Evolutionary conservation across 2,329 filamentous ascomycete species (phyloP).

Genomic region (Polychaeton citri): DNA sequence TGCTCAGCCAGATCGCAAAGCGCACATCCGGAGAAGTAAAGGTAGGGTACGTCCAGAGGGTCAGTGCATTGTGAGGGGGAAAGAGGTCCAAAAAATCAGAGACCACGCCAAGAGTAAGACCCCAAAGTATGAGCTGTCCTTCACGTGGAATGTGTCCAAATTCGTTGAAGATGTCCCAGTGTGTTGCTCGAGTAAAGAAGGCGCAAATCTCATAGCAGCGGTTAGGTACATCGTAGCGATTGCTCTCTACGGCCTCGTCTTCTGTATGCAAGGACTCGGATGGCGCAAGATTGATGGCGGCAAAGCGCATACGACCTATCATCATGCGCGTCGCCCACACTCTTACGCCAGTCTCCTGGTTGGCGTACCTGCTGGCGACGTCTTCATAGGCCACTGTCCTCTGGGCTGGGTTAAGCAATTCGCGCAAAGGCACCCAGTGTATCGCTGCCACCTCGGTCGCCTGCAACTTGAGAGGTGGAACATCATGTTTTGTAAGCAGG

Average conservation of each 20-base stretch:
- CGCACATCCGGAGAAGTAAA: conserved; percentile 51
- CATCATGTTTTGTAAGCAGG: conserved; percentile 42
- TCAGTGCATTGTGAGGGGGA: conserved; percentile 48
- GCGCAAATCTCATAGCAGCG: conserved; percentile 6
- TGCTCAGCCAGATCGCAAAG: conserved; percentile 46
- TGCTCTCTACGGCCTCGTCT: conserved; percentile 17
- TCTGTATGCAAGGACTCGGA: conserved; percentile 46
- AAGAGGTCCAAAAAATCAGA: conserved; percentile 55
- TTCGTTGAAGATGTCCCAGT: conserved; percentile 16
- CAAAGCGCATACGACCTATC: conserved; percentile 55
- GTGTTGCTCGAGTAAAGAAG: conserved; percentile 8
- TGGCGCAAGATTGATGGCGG: conserved; percentile 49
- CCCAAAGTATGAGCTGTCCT: conserved; percentile 50
- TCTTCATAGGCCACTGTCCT: conserved; percentile 51
- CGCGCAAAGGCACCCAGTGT: conserved; percentile 54
- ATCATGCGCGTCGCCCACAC: conserved; percentile 42
- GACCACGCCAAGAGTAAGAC: conserved; percentile 52
- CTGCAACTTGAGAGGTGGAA: conserved; percentile 48
- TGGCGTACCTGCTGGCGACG: conserved; percentile 47
- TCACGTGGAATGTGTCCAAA: conserved; percentile 21
- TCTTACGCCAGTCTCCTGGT: conserved; percentile 40
- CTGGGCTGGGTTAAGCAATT: conserved; percentile 46
- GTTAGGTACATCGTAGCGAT: conserved; percentile 10
- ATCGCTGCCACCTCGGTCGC: conserved; percentile 54
- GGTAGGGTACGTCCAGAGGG: conserved; percentile 54